Evolutionary conservation across 2,329 filamentous ascomycete species (phyloP).

Genomic region (Colletotrichum eremochloae): DNA sequence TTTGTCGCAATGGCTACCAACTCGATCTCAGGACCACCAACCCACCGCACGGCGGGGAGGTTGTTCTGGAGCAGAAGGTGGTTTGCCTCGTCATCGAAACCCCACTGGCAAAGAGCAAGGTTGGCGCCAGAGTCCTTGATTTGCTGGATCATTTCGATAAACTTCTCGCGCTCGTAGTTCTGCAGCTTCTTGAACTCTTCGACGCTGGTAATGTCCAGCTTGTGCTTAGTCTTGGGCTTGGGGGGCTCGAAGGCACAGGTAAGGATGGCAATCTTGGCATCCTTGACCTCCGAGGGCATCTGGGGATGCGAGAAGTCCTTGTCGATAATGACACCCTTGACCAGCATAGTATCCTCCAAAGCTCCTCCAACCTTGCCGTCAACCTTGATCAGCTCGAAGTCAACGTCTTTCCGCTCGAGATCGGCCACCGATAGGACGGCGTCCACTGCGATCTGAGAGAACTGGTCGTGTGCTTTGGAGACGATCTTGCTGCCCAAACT

Average conservation of each 20-base stretch:
- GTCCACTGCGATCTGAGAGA: slow-evolving; percentile 96
- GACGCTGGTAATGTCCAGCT: slow-evolving; percentile 95
- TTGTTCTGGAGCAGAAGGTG: slow-evolving; percentile 96
- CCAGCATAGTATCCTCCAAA: slow-evolving; percentile 91
- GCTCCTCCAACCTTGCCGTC: slow-evolving; percentile 97
- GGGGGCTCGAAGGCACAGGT: slow-evolving; percentile 99
- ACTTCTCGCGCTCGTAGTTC: slow-evolving; percentile 95
- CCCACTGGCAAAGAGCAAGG: slow-evolving; percentile 98
- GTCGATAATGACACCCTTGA: slow-evolving; percentile 98
- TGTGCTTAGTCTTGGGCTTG: slow-evolving; percentile 99
- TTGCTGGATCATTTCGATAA: slow-evolving; percentile 97
- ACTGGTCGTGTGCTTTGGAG: slow-evolving; percentile 98
- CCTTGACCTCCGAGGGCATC: slow-evolving; percentile 95
- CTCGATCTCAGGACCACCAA: slow-evolving; percentile 97
- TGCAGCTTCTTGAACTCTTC: slow-evolving; percentile 99
- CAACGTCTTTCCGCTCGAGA: slow-evolving; percentile 94
- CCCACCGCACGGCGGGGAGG: slow-evolving; percentile 96
- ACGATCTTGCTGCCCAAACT: slow-evolving; percentile 99
- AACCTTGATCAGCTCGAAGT: slow-evolving; percentile 99
- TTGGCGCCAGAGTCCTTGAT: slow-evolving; percentile 98
- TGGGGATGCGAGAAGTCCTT: slow-evolving; percentile 99
- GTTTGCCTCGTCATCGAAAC: slow-evolving; percentile 99
- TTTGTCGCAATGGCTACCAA: slow-evolving; percentile 99
- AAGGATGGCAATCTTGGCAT: slow-evolving; percentile 97
- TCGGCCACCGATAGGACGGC: slow-evolving; percentile 97